A percentile compares a stretch with the other conserved stretches of the same genome.
Conservation (phyloP, 1,139 yeast genomes). For the Meyerozyma carpophila region DNA sequence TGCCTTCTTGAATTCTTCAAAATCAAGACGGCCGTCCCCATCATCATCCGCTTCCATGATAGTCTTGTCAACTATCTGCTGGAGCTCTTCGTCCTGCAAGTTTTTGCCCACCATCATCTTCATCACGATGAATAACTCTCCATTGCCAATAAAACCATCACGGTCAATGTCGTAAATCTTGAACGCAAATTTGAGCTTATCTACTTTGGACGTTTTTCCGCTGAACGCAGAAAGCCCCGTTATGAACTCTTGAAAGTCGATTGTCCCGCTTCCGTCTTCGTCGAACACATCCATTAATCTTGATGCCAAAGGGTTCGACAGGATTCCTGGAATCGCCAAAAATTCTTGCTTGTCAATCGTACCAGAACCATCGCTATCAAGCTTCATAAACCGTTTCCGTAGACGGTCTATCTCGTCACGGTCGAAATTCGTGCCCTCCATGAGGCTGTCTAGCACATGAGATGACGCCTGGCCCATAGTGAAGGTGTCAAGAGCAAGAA, state of each 20-base stretch:
- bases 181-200: slow-evolving; percentile 84
- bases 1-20: slow-evolving; percentile 78
- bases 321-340: slow-evolving; percentile 86
- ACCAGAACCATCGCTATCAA: slow-evolving; percentile 91
- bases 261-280: slow-evolving; percentile 86
- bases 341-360: slow-evolving; percentile 89
- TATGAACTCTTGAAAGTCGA: slow-evolving; percentile 94
- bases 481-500: neutral
- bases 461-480: slow-evolving; percentile 70
- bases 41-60: slow-evolving; percentile 92
- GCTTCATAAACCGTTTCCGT: slow-evolving; percentile 88
- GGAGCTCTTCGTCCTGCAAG: slow-evolving; percentile 79
- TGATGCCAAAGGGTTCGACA: slow-evolving; percentile 82
- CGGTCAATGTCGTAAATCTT: slow-evolving; percentile 92
- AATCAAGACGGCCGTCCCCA: slow-evolving; percentile 83
- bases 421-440: slow-evolving; percentile 79
- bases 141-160: slow-evolving; percentile 92
- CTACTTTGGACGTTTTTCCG: slow-evolving; percentile 79
- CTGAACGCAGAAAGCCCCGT: slow-evolving; percentile 87
- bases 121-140: slow-evolving; percentile 86
- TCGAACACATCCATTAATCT: slow-evolving; percentile 94
- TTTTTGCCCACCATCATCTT: slow-evolving; percentile 97
- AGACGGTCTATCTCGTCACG: slow-evolving; percentile 88
- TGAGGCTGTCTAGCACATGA: slow-evolving; percentile 58
- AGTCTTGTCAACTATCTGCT: slow-evolving; percentile 92